Evolutionary conservation across 140 eudicot genomes (phyloP).

Genomic region (Senecio squalidus): DNA sequence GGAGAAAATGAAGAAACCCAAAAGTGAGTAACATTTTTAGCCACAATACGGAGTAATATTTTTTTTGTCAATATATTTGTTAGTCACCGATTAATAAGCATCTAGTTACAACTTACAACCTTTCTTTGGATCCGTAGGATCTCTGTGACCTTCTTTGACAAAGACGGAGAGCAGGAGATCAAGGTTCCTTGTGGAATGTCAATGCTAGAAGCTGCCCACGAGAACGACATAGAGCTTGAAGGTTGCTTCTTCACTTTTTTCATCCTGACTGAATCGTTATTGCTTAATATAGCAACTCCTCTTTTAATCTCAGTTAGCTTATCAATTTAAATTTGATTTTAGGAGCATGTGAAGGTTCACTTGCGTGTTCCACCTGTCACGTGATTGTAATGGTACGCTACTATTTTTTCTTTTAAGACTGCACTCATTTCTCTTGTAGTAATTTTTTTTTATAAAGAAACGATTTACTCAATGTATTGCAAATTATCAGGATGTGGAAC

Average conservation of each 20-base stretch:
- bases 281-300: neutral
- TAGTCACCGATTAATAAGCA: neutral
- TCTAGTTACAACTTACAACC: slow-evolving; percentile 1
- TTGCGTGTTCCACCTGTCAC: slow-evolving; percentile 91
- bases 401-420: neutral
- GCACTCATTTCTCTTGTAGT: neutral
- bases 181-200: slow-evolving; percentile 86
- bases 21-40: slow-evolving; percentile 34
- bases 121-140: slow-evolving; percentile 42
- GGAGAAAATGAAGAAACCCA: slow-evolving; percentile 39
- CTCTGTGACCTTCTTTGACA: slow-evolving; percentile 72
- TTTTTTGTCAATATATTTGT: neutral
- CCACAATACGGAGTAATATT: neutral
- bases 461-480: neutral
- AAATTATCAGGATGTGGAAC: slow-evolving; percentile 38
- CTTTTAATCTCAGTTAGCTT: slow-evolving; percentile 1
- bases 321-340: slow-evolving; percentile 18
- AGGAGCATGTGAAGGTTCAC: slow-evolving; percentile 97
- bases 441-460: neutral
- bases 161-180: slow-evolving; percentile 73
- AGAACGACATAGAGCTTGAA: slow-evolving; percentile 48
- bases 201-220: slow-evolving; percentile 93
- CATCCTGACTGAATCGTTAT: neutral
- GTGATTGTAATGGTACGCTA: slow-evolving; percentile 72
- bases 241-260: slow-evolving; percentile 2